Conservation (phyloP, 305 asterid genomes). For the Fraxinus angustifolia region DNA sequence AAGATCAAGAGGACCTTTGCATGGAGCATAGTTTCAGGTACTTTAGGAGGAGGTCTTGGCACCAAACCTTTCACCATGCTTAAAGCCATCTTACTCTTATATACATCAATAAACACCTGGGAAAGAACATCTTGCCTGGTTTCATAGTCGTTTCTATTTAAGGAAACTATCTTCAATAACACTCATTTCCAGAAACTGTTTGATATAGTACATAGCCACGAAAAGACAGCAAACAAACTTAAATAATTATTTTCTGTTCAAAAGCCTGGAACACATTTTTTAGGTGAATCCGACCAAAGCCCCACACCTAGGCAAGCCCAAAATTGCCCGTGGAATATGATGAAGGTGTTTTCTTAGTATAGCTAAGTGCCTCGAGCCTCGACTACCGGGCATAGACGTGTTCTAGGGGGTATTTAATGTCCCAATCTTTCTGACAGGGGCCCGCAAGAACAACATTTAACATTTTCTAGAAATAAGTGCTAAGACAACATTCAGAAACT, state of each 20-base stretch:
- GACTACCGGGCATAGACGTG: not conserved
- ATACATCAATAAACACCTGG: not conserved
- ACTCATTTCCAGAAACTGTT: not conserved
- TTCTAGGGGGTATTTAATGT: not conserved
- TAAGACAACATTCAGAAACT: not conserved
- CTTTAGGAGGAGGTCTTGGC: not conserved
- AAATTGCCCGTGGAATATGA: not conserved
- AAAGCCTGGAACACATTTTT: not conserved
- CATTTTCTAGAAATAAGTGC: not conserved
- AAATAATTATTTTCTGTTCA: not conserved
- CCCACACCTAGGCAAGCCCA: not conserved
- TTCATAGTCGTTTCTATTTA: not conserved
- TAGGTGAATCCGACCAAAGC: not conserved
- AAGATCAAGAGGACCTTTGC: not conserved
- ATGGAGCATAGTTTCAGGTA: not conserved
- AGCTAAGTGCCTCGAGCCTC: not conserved
- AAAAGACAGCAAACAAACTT: not conserved
- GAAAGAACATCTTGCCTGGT: not conserved
- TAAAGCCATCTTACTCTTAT: not conserved
- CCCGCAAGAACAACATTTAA: not conserved
- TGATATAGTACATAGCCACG: not conserved
- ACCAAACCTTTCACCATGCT: not conserved
- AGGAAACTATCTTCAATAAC: not conserved
- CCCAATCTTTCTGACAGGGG: not conserved
- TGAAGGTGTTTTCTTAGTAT: not conserved